Base-by-base conservation (phyloP, 2,329 filamentous ascomycete genomes). In the Neonectria punicea region DNA sequence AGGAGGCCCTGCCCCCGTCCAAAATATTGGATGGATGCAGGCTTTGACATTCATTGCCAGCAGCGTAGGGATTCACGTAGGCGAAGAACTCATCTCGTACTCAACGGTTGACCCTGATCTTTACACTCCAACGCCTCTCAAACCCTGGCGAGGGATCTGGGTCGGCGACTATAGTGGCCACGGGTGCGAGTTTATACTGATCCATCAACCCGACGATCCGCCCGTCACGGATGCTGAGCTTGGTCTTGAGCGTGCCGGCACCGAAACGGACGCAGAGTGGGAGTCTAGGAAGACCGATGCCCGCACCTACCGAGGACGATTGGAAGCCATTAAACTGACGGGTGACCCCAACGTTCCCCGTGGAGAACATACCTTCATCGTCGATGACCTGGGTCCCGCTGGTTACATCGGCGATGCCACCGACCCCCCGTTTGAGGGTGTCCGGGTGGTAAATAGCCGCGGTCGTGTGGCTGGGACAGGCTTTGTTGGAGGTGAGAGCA, bases 141-240 rank as follows among this genome's bases (percentile, higher is more conserved):
- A 94, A 76, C 94, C 94, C 0, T 98, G 90, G 83, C 89, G 93
- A 67, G 95, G 95, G 0, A 93, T 99, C 32, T 98, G 93, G 92
- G 91, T 94, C 16, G 94, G 94, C 1, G 94, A 98, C 76, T 98
- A 97, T 74, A 91, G 89, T 28, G 89, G 88, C 0, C 94, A 98
- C 73, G 94, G 94, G 1, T 94, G 92, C 77, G 95, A 98, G 78
- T 97, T 98, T 61, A 75, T 98, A 5, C 83, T 97, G 13, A 82
- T 98, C 50, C 84, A 93, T 70, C 96, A 99, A 74, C 89, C 89
- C 0, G 83, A 86, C 18, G 82, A 84, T 34, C 78, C 81, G 44
- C 72, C 76, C 1, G 73, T 72, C 3, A 76, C 80, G 1, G 77
- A 83, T 59, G 77, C 80, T 22, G 79, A 83, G 47, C 74, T 81